Percentiles rank a stretch among this genome's conserved stretches.
Conservation (phyloP, 2,329 filamentous ascomycete genomes). For the Nemania bipapillata region DNA sequence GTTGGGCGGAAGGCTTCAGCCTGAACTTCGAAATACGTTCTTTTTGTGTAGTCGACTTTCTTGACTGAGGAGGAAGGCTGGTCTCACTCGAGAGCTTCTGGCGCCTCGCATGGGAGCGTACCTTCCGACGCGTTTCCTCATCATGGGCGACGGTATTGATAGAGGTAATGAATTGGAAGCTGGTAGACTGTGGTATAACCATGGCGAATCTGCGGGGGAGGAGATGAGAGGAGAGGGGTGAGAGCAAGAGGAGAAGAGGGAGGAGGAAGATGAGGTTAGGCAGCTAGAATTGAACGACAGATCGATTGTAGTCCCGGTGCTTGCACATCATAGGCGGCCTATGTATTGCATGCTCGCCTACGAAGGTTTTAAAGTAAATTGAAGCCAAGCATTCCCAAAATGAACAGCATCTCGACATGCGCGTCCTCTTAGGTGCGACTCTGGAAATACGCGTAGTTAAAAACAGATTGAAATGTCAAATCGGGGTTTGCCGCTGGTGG, state of each 20-base stretch:
- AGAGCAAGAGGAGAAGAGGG: neutral
- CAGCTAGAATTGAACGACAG: slow-evolving; percentile 1
- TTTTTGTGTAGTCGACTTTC: slow-evolving; percentile 48
- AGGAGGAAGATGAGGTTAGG: neutral
- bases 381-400: neutral
- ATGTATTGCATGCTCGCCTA: slow-evolving; percentile 18
- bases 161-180: slow-evolving; percentile 53
- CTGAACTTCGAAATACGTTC: slow-evolving; percentile 52
- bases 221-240: too few species aligned
- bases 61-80: slow-evolving; percentile 42
- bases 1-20: slow-evolving; percentile 40
- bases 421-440: slow-evolving; percentile 23
- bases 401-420: slow-evolving; percentile 18
- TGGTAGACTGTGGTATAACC: slow-evolving; percentile 39
- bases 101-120: slow-evolving; percentile 51
- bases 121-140: slow-evolving; percentile 52
- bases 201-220: slow-evolving; percentile 25
- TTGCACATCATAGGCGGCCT: slow-evolving; percentile 15
- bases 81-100: slow-evolving; percentile 49
- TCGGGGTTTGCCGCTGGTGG: slow-evolving; percentile 35
- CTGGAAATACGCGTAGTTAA: slow-evolving; percentile 25
- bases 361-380: slow-evolving; percentile 20
- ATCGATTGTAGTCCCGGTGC: slow-evolving; percentile 12
- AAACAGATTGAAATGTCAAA: slow-evolving; percentile 25
- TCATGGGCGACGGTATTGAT: slow-evolving; percentile 52